Conservation (phyloP, 2,329 filamentous ascomycete genomes). For the Ceratocystis eucalypticola region DNA sequence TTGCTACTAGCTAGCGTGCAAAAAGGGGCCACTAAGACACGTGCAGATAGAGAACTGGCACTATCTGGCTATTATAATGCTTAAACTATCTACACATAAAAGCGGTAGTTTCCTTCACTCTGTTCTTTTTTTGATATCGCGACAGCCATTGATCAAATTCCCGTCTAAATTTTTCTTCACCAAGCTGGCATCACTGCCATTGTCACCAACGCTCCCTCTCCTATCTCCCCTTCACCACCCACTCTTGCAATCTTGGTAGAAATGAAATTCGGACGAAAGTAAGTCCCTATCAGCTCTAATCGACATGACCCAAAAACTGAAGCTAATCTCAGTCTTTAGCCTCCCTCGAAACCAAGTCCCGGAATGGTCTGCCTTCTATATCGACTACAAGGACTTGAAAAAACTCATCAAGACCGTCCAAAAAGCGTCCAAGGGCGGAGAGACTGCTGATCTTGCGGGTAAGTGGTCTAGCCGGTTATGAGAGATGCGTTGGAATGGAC, state of each 20-base stretch:
- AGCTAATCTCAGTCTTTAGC: conserved; percentile 29
- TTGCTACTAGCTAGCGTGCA: not conserved
- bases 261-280: conserved; percentile 55
- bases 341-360: conserved; percentile 73
- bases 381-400: conserved; percentile 86
- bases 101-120: not conserved
- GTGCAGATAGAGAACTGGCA: not conserved
- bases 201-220: conserved; percentile 6
- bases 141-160: not conserved
- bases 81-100: conserved; percentile 5
- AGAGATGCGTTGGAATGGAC: conserved; percentile 21
- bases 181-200: conserved; percentile 5
- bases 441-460: conserved; percentile 83
- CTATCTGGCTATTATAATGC: not conserved
- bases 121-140: not conserved
- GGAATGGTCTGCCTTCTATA: conserved; percentile 72
- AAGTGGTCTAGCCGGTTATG: too few species aligned
- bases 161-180: not conserved
- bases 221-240: not conserved
- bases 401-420: conserved; percentile 80
- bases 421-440: conserved; percentile 50
- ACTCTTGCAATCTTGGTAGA: not conserved
- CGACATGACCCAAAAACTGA: not conserved
- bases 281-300: conserved; percentile 24
- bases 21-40: conserved; percentile 1